These are phyloP conservation scores for Penicillium verrucosum DNA, from an alignment of 2,329 filamentous ascomycete genomes.

Conservation along the genomic window DNA sequence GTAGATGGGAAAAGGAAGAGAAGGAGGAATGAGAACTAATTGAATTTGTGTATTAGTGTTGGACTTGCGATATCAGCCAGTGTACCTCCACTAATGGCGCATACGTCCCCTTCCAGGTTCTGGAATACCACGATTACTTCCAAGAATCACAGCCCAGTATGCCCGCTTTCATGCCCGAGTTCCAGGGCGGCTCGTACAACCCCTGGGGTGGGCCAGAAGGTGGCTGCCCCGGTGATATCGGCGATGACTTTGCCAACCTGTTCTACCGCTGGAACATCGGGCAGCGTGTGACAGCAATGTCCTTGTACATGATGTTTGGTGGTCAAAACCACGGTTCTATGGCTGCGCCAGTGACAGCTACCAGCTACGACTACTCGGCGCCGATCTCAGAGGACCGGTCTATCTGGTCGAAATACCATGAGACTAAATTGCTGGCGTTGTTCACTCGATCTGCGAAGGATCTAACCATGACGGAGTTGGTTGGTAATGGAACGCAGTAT, in stretches of 20 bases:
- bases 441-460: conserved; percentile 59
- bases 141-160: conserved; percentile 40
- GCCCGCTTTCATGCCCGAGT: conserved; percentile 57
- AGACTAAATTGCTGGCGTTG: conserved; percentile 60
- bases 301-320: conserved; percentile 63
- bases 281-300: conserved; percentile 58
- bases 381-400: conserved; percentile 59
- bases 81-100: conserved; percentile 60
- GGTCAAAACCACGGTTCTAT: conserved; percentile 63
- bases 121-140: conserved; percentile 50
- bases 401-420: conserved; percentile 60
- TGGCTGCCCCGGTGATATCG: conserved; percentile 54
- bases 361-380: conserved; percentile 63
- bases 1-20: background rate
- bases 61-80: conserved; percentile 61
- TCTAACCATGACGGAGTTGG: conserved; percentile 54
- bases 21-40: conserved; percentile 34
- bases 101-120: conserved; percentile 54
- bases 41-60: conserved; percentile 50
- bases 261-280: conserved; percentile 63
- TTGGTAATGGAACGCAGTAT: conserved; percentile 49
- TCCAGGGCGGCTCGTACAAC: conserved; percentile 60
- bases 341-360: conserved; percentile 56
- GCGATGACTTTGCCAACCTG: conserved; percentile 59
- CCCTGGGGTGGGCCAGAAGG: conserved; percentile 60